A percentile compares a stretch with the other conserved stretches of the same genome.
Conservation (phyloP, 352 stramenopile genomes). For the Pythium sukuiense region DNA sequence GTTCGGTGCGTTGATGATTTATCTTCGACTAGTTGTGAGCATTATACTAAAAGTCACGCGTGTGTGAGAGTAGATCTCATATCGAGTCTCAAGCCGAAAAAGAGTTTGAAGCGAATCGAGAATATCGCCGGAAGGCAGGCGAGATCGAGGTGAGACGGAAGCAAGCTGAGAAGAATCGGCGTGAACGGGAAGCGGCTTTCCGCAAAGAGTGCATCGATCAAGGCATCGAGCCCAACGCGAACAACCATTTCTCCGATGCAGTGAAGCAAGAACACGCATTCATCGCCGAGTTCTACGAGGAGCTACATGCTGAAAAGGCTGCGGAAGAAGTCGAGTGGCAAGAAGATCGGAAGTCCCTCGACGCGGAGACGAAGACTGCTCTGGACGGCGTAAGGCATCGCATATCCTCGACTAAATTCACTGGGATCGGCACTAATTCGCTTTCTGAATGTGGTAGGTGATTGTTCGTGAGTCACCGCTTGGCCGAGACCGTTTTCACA, state of each 20-base stretch:
- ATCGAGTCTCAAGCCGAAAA: constrained; percentile 35
- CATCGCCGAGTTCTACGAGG: constrained; percentile 37
- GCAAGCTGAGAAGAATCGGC: constrained; percentile 30
- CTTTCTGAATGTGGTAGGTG: constrained; percentile 26
- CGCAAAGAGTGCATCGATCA: constrained; percentile 34
- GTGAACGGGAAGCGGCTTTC: constrained; percentile 32
- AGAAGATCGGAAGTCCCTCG: constrained; percentile 16
- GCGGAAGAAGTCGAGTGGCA: constrained; percentile 30
- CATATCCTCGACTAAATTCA: no score
- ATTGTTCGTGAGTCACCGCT: constrained; percentile 70
- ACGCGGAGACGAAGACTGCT: constrained; percentile 18
- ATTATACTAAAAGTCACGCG: neutral
- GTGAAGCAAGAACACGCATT: constrained; percentile 38
- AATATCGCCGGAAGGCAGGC: constrained; percentile 30
- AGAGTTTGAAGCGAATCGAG: constrained; percentile 34
- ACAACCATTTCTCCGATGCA: constrained; percentile 41
- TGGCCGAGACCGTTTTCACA: constrained; percentile 74
- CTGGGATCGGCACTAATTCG: neutral
- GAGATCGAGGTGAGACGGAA: constrained; percentile 32
- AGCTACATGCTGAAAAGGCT: constrained; percentile 27
- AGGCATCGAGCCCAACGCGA: constrained; percentile 38
- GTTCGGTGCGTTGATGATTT: constrained; percentile 24
- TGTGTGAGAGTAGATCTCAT: constrained; percentile 21
- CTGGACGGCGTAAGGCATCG: constrained; percentile 19
- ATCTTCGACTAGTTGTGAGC: neutral